Base-by-base conservation (phyloP, 306 rosid genomes). In the Adenanthera pavonina region DNA sequence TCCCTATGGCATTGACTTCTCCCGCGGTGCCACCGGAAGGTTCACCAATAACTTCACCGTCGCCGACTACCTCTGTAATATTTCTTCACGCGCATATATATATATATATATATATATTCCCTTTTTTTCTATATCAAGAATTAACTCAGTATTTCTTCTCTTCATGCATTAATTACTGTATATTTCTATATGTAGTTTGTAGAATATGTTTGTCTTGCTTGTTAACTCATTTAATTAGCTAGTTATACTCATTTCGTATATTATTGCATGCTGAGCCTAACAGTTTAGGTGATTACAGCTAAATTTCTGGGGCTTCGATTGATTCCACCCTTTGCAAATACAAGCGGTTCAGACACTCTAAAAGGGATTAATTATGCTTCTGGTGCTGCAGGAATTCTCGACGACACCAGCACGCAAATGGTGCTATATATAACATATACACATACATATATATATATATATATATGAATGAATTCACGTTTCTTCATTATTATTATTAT, bases 381-480 rank as follows among this genome's bases (percentile, higher is more conserved):
- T 25, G 65, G 65, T 59, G 65, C 65, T 59, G 65, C 65, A 10
- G 65, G 65, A 59, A 59, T 59, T 59, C 65, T 25, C 65, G 1
- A 3, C 3, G 65, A 59, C 15, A 59, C 65, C 34, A 36, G 65
- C 65, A 20, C 20, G 65, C 6, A 59, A 9, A 59, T 59, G 65
- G 65, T 59, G 17, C 59, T 17, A 25, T 25, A 25, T 25, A 25
- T 25, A 25, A 25, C 2, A 40, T 40, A 3, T 40, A 40, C 6
- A 40, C 6, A 3, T 1, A 40, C 6, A 40, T 40, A 40, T 40
- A 40, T 40, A 40, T 40, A 40, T 40, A 40, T 40, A 5, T 40
- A 40, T 40, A 5, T 40, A 40, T 40, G 3, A 3, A 5, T 40
- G 0, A 40, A 40, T 40, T 40, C 43, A 40, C 43, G 43, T 40